These are phyloP conservation scores for Boletus eberwhitei DNA, from an alignment of 768 basidiomycete genomes.

Conservation along the genomic window DNA sequence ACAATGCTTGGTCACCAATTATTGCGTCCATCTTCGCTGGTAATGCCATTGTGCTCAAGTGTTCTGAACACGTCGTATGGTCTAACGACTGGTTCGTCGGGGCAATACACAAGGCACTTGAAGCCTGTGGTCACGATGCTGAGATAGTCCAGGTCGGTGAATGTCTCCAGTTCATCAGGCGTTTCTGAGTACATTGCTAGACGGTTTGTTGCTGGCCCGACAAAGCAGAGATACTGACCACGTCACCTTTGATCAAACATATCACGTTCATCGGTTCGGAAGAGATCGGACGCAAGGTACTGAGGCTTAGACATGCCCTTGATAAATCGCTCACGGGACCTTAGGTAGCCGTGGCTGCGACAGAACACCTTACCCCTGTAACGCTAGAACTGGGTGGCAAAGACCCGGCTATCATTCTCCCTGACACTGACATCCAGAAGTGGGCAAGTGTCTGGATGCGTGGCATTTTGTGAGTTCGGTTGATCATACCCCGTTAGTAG, in stretches of 20 bases:
- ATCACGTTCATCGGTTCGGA: conserved; percentile 94
- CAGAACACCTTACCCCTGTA: conserved; percentile 84
- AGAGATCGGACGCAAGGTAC: conserved; percentile 68
- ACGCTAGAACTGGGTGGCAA: conserved; percentile 95
- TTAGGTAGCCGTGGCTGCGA: conserved; percentile 80
- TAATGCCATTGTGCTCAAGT: conserved; percentile 87
- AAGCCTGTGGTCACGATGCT: conserved; percentile 77
- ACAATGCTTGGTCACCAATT: conserved; percentile 94
- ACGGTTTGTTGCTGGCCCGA: conserved; percentile 88
- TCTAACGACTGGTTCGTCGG: conserved; percentile 80
- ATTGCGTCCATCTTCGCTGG: conserved; percentile 88
- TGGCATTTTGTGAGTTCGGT: conserved; percentile 77
- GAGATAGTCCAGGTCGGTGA: conserved; percentile 77
- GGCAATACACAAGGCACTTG: conserved; percentile 73
- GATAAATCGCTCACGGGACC: background rate
- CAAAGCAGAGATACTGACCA: conserved; percentile 78
- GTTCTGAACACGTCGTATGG: conserved; percentile 92
- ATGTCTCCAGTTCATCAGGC: background rate
- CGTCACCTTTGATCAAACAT: conserved; percentile 77
- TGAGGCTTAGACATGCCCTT: conserved; percentile 9
- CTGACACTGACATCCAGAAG: conserved; percentile 75
- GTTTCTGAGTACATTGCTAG: conserved; percentile 33
- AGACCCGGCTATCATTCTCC: conserved; percentile 89
- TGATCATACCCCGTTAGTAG: background rate
- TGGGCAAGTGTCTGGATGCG: conserved; percentile 86